Evolutionary conservation across 2,329 filamentous ascomycete species (phyloP), one percentile per base, ranked within the genome.

Genomic region (Arachnomyces sp.): DNA sequence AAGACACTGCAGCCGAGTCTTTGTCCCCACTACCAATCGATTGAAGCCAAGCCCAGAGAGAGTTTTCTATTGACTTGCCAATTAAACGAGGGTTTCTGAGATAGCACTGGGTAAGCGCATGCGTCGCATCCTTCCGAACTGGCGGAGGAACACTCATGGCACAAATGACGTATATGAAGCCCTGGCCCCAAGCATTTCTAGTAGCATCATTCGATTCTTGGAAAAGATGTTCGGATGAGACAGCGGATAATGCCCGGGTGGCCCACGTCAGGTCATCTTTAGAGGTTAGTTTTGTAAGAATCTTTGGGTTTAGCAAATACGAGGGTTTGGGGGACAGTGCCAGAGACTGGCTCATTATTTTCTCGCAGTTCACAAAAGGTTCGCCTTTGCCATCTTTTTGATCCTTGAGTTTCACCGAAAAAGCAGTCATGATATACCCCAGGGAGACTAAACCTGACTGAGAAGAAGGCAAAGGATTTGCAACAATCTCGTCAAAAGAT

Each of bases 361-460:
- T 55, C 31, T 74, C 64, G 50, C 56, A 63, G 11, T 49, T 47
- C 11, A 60, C 45, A 29, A 43, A 42, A 13, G 36, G 32, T 6
- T 32, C 35, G 11, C 73, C 71, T 38, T 80, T 76, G 11, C 78
- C 67, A 29, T 72, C 68, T 16, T 69, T 68, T 40, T 77, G 64
- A 9, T 77, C 54, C 8, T 68, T 57, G 20, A 82, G 70, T 48
- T 72, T 71, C 2, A 72, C 56, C 40, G 70, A 73, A 11, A 94
- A 64, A 15, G 82, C 77, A 28, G 77, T 73, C 34, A 84, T 73
- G 39, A 92, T 79, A 59, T 86, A 88, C 31, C 84, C 87, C 28
- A 81, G 81, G 11, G 84, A 80, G 39, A 93, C 74, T n/a, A 89
- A 71, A 8, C 89, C 89, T 52, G 72, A 90, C 58, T 95, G 90